These are phyloP conservation scores for Elsinoe ampelina DNA, from an alignment of 2,329 filamentous ascomycete species.

Conservation along the genomic window DNA sequence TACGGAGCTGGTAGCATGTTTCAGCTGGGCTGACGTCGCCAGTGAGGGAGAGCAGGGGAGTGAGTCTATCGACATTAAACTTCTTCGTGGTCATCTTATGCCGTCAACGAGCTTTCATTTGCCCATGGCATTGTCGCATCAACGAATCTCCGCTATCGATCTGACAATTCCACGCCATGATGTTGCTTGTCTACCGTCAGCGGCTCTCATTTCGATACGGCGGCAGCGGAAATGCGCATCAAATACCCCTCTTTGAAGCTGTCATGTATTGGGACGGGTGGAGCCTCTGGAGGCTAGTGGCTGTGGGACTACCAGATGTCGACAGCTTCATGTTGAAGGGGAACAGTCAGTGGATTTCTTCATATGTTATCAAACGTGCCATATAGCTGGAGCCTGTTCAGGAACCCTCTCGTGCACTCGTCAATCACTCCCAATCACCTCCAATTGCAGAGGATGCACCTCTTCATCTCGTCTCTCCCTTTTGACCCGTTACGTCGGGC, in stretches of 20 bases:
- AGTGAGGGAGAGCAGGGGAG: neutral
- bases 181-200: neutral
- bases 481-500: conserved; percentile 4
- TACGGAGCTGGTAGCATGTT: neutral
- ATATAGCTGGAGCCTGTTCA: too few species aligned
- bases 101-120: neutral
- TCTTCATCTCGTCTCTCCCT: neutral
- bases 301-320: neutral
- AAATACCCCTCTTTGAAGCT: conserved; percentile 10
- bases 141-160: conserved; percentile 6
- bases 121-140: neutral
- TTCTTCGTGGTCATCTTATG: neutral
- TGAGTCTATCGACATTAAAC: conserved; percentile 3
- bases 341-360: neutral
- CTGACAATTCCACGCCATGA: neutral
- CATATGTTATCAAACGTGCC: too few species aligned
- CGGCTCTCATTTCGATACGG: neutral
- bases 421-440: too few species aligned
- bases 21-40: conserved; percentile 6
- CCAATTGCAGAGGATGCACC: neutral
- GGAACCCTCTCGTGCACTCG: too few species aligned
- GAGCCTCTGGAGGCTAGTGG: conserved; percentile 6
- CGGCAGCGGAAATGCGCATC: neutral
- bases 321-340: neutral
- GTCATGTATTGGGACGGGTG: conserved; percentile 8